Evolutionary conservation across 108 stramenopile genomes (phyloP).

Genomic region (Nitzschia putrida): DNA sequence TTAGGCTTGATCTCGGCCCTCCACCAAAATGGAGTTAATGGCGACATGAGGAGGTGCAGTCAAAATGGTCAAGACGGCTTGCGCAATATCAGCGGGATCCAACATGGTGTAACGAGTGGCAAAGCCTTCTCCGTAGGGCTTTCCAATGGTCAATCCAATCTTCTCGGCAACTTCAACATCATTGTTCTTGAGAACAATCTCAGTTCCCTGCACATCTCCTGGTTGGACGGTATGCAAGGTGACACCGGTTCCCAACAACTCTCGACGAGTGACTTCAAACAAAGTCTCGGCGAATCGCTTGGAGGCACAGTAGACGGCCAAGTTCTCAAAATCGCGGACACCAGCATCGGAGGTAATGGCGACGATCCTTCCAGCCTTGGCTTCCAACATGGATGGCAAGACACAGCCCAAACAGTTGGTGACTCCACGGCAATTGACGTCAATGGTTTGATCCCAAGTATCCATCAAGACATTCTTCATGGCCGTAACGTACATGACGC

Average conservation of each 20-base stretch:
- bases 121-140: conserved; percentile 59
- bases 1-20: conserved; percentile 60
- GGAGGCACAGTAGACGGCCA: conserved; percentile 76
- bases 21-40: conserved; percentile 77
- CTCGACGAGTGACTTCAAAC: conserved; percentile 45
- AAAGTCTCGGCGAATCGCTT: conserved; percentile 77
- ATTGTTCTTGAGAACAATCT: conserved; percentile 48
- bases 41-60: conserved; percentile 80
- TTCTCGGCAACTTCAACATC: conserved; percentile 50
- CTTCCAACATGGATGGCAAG: conserved; percentile 54
- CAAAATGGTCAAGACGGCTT: conserved; percentile 73
- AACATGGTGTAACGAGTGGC: conserved; percentile 50
- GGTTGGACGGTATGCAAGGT: conserved; percentile 58
- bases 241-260: conserved; percentile 56
- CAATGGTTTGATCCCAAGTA: conserved; percentile 78
- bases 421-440: conserved; percentile 82
- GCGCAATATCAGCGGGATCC: conserved; percentile 73
- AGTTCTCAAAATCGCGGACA: conserved; percentile 57
- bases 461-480: conserved; percentile 76
- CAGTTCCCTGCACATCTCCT: conserved; percentile 61
- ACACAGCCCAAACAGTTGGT: conserved; percentile 68
- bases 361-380: conserved; percentile 76
- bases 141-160: conserved; percentile 58
- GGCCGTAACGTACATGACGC: conserved; percentile 82
- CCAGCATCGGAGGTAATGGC: conserved; percentile 81